phyloP scores from a whole-genome alignment of 495 filamentous ascomycete species.

The Opeltia flavorubescens region DNA sequence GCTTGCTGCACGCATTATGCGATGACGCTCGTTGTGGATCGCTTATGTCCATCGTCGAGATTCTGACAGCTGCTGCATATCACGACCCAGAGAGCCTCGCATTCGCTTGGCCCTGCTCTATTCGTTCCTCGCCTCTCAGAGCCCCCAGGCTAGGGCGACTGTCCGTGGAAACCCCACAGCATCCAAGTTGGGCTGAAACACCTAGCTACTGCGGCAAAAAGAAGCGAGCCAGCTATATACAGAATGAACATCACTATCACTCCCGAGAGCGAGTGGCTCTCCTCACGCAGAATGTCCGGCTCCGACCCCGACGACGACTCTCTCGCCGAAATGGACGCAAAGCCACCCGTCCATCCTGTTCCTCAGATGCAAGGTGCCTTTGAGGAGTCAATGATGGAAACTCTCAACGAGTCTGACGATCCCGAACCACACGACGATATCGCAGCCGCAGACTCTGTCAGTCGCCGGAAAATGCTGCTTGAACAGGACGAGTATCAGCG shows the following conservation, averaged over 20 bases:
- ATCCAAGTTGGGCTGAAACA: conserved; percentile 1
- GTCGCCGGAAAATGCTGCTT: conserved; percentile 53
- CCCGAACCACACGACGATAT: conserved; percentile 30
- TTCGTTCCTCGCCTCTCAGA: not conserved
- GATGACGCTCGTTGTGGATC: conserved; percentile 12
- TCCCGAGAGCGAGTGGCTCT: conserved; percentile 14
- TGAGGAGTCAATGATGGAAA: conserved; percentile 77
- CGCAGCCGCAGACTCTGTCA: conserved; percentile 46
- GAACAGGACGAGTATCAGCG: conserved; percentile 49
- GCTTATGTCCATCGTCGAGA: conserved; percentile 8
- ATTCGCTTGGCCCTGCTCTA: not conserved
- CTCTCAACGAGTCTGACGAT: conserved; percentile 31
- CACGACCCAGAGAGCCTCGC: not conserved
- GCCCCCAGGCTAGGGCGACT: not conserved
- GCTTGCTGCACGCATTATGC: conserved; percentile 10
- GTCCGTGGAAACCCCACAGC: not conserved
- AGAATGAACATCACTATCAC: conserved; percentile 11
- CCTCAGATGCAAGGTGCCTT: conserved; percentile 79
- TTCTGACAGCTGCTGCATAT: not conserved
- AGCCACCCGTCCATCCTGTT: conserved; percentile 61
- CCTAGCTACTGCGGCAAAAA: not conserved
- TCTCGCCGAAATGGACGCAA: conserved; percentile 16
- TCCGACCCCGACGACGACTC: conserved; percentile 16
- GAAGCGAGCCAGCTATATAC: conserved; percentile 4
- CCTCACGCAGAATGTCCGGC: conserved; percentile 15